These are phyloP conservation scores for Pichia membranifaciens DNA, from an alignment of 805 yeast genomes.

Conservation along the genomic window DNA sequence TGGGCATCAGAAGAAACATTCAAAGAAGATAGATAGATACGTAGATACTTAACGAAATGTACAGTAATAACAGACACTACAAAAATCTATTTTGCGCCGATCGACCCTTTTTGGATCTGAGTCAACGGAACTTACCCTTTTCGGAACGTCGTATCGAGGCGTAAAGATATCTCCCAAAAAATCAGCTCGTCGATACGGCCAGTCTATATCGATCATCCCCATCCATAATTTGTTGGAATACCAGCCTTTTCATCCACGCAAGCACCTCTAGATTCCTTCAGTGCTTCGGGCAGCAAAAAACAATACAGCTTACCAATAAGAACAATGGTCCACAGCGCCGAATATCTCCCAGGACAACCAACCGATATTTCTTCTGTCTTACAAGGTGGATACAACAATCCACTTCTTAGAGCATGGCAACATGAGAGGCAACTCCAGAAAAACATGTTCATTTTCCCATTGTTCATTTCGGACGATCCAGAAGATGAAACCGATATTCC, in stretches of 20 bases:
- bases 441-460: conserved; percentile 87
- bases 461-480: conserved; percentile 73
- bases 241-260: too few relatives aligned
- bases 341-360: conserved; percentile 52
- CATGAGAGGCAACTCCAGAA: conserved; percentile 75
- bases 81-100: too few relatives aligned
- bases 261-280: too few relatives aligned
- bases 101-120: too few relatives aligned
- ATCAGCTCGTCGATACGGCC: too few relatives aligned
- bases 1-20: conserved; percentile 44
- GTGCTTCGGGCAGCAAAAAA: too few relatives aligned
- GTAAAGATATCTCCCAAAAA: background rate
- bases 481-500: conserved; percentile 74
- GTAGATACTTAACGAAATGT: too few relatives aligned
- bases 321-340: conserved; percentile 51
- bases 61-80: too few relatives aligned
- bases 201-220: background rate
- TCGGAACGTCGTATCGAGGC: background rate
- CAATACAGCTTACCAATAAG: too few relatives aligned
- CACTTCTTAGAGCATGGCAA: conserved; percentile 88
- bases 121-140: background rate
- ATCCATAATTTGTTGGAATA: too few relatives aligned
- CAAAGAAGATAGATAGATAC: conserved; percentile 30
- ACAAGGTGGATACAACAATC: conserved; percentile 93
- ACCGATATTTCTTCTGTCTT: conserved; percentile 69